Conservation (phyloP, 2,329 filamentous ascomycete species). For the Stagonosporopsis cucurbitacearum region DNA sequence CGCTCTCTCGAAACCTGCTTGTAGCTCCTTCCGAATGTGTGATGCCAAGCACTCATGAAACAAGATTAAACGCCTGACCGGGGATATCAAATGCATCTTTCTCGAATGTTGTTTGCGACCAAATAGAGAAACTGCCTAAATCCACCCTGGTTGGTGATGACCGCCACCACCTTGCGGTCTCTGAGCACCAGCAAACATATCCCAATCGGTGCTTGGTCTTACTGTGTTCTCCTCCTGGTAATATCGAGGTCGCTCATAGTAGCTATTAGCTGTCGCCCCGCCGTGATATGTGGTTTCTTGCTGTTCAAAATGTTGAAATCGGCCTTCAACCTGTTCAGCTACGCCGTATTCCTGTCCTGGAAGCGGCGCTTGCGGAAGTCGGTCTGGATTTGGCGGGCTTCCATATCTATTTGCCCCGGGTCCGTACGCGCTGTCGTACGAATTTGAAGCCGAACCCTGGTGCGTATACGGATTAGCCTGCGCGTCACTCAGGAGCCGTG, state of each 20-base stretch:
- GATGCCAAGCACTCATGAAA: not conserved
- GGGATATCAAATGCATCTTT: conserved; percentile 18
- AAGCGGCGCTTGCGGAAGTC: conserved; percentile 29
- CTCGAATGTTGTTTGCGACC: conserved; percentile 4
- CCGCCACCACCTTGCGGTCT: conserved; percentile 12
- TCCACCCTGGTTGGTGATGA: conserved; percentile 4
- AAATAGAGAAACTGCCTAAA: conserved; percentile 3
- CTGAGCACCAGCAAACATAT: conserved; percentile 33
- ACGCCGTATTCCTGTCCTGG: conserved; percentile 37
- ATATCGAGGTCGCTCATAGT: conserved; percentile 15
- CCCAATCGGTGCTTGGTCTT: conserved; percentile 28
- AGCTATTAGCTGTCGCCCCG: conserved; percentile 4
- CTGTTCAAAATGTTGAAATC: conserved; percentile 27
- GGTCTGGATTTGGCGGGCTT: conserved; percentile 23
- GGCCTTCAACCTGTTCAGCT: conserved; percentile 9
- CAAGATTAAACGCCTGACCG: conserved; percentile 10
- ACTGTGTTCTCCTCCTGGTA: conserved; percentile 2
- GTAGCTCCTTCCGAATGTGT: not conserved
- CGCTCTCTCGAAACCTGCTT: not conserved
- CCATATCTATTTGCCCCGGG: conserved; percentile 5
- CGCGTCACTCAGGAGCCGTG: conserved; percentile 30
- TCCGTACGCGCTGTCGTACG: conserved; percentile 20
- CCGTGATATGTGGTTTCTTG: conserved; percentile 30
- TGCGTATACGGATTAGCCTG: conserved; percentile 35
- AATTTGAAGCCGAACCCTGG: conserved; percentile 2